Conservation (phyloP, 352 stramenopile species). For the Pythium periplocum region DNA sequence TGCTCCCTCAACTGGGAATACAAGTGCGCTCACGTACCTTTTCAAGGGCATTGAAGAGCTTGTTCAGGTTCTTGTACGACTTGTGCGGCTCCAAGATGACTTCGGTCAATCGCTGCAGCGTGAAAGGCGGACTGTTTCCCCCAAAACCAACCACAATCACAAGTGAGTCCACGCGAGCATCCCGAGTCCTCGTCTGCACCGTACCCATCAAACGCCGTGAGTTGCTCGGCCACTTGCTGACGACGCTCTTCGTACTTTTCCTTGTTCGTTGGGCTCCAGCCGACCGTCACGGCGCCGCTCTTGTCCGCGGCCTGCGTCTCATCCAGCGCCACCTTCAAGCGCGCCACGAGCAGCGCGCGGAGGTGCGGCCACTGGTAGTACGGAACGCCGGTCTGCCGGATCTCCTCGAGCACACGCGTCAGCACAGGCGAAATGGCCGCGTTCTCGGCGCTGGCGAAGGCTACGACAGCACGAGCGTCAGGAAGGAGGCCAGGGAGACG, state of each 20-base stretch:
- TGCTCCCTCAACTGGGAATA: neutral
- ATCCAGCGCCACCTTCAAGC: conserved; percentile 54
- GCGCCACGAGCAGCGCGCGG: conserved; percentile 49
- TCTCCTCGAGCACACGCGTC: conserved; percentile 58
- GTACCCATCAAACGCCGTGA: conserved; percentile 57
- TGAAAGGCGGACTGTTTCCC: conserved; percentile 57
- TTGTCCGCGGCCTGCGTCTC: conserved; percentile 42
- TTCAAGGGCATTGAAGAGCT: conserved; percentile 78
- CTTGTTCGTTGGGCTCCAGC: conserved; percentile 48
- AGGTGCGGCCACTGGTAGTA: conserved; percentile 73
- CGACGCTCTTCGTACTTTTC: conserved; percentile 43
- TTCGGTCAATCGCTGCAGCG: conserved; percentile 74
- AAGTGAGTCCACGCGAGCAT: neutral
- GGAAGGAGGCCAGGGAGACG: neutral
- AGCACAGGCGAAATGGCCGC: conserved; percentile 46
- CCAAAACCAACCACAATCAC: neutral
- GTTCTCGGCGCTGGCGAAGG: conserved; percentile 41
- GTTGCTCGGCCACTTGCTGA: conserved; percentile 45
- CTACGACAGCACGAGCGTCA: conserved; percentile 14
- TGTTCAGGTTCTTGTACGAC: conserved; percentile 72
- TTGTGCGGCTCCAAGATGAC: conserved; percentile 63
- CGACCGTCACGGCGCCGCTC: conserved; percentile 22
- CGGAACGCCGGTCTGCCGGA: conserved; percentile 57
- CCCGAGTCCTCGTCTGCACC: neutral
- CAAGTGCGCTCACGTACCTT: conserved; percentile 30